Evolutionary conservation across 2,329 filamentous ascomycete species (phyloP), one percentile per base, ranked within the genome.

Genomic region (Xylariaceae sp.): DNA sequence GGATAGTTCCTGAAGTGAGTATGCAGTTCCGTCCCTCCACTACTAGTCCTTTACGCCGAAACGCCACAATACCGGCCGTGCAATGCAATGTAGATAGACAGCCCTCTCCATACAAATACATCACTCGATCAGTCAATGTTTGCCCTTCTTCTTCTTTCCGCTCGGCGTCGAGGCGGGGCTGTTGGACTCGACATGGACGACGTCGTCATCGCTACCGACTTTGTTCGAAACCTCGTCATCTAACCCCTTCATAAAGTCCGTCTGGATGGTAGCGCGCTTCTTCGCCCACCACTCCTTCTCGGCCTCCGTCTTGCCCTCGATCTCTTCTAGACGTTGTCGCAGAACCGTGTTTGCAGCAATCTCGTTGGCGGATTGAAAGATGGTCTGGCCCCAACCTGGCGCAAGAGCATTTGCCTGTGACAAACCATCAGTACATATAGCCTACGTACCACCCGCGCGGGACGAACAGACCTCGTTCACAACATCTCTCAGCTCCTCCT

Each of bases 291-390:
- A 96, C 66, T 87, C 80, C 74, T 88, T 89, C 74, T 97, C 94
- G 39, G 83, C 76, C 10, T 81, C 78, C 1, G 84, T 76, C 65
- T 89, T 87, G 28, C 77, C 74, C 63, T 92, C 85, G 53, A 96
- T 84, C 57, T 91, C 93, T 43, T 86, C 81, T 17, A 96, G 79
- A 45, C 86, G 82, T 59, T 86, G 79, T 60, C 90, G 88, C 65
- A 96, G 81, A 43, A 85, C 74, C 40, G 83, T 81, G 74, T 97
- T 97, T 66, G 90, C 87, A 53, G 88, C 85, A 73, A 99, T 97
- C 73, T 99, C 94, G 72, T 96, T 96, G 50, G 94, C 94, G 42
- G 89, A 92, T 72, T 99, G 94, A 81, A 99, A 99, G 70, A 99
- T 97, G 51, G 83, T 84, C 68, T 94, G 87, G 56, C 94, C 94